Percentiles rank a stretch among this genome's conserved stretches.
phyloP scores from a whole-genome alignment of 73 alveolate species.

The Paramecium caudatum region DNA sequence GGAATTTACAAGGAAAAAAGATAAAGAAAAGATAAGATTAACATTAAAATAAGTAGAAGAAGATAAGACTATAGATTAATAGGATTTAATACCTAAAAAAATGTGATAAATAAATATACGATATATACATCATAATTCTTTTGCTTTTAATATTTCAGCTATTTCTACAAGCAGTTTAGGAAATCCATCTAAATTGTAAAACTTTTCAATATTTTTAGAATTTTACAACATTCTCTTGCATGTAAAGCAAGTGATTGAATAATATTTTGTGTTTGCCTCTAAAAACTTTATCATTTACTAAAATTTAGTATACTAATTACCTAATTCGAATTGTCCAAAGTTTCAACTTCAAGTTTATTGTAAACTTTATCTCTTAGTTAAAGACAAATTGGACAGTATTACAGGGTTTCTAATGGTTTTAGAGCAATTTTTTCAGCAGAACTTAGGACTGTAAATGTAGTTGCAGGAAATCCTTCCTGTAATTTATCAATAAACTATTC shows the following conservation, averaged over 20 bases:
- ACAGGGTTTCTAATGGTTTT: background rate
- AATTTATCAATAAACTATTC: conserved; percentile 53
- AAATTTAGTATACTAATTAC: background rate
- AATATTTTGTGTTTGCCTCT: conserved; percentile 26
- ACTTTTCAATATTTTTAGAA: background rate
- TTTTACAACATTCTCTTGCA: conserved; percentile 31
- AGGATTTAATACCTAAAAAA: no score
- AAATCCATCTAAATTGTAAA: conserved; percentile 42
- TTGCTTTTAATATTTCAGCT: no score
- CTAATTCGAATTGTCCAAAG: conserved; percentile 54
- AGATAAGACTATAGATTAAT: no score
- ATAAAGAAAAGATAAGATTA: conserved; percentile 52
- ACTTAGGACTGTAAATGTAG: conserved; percentile 46
- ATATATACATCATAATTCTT: no score
- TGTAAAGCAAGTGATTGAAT: background rate
- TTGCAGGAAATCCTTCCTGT: conserved; percentile 9
- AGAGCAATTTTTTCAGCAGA: conserved; percentile 12
- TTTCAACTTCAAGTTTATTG: conserved; percentile 52
- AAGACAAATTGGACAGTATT: conserved; percentile 52
- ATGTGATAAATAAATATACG: no score
- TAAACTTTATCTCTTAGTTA: conserved; percentile 1
- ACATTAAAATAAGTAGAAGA: conserved; percentile 50
- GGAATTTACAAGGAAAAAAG: conserved; percentile 11
- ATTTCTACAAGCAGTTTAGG: background rate
- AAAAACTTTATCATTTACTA: conserved; percentile 9